Conservation (phyloP, 345 rosid genomes). For the Dipteronia sinensis region DNA sequence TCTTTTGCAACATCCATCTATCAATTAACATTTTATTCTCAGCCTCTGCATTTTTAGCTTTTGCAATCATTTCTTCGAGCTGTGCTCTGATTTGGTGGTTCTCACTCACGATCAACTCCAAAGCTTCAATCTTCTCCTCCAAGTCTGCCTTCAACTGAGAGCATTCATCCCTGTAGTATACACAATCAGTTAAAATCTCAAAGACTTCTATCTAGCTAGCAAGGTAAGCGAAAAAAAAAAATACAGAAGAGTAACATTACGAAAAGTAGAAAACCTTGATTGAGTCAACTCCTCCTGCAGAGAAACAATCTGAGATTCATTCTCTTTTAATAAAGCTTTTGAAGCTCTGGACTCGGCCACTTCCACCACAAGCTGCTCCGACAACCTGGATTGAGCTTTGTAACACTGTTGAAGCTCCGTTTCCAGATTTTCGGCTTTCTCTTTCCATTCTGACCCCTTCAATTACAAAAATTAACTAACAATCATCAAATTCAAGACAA, state of each 20-base stretch:
- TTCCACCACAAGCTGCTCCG: conserved; percentile 90
- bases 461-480: conserved; percentile 16
- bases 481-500: neutral
- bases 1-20: conserved; percentile 98
- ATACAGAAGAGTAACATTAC: neutral
- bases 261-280: conserved; percentile 58
- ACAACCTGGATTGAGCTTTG: conserved; percentile 85
- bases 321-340: conserved; percentile 73
- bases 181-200: conserved; percentile 2
- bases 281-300: conserved; percentile 53
- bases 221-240: neutral
- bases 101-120: conserved; percentile 68
- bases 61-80: conserved; percentile 59
- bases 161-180: conserved; percentile 61
- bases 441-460: conserved; percentile 96
- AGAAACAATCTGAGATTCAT: conserved; percentile 50
- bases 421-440: conserved; percentile 78
- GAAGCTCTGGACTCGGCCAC: conserved; percentile 77
- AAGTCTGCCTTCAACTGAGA: conserved; percentile 54
- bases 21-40: conserved; percentile 90
- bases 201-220: conserved; percentile 1
- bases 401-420: conserved; percentile 88
- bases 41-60: conserved; percentile 76
- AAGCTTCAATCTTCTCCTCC: conserved; percentile 62
- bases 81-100: conserved; percentile 59